These are phyloP conservation scores for Bassia scoparia DNA, from an alignment of 148 eudicot species.

Conservation along the genomic window DNA sequence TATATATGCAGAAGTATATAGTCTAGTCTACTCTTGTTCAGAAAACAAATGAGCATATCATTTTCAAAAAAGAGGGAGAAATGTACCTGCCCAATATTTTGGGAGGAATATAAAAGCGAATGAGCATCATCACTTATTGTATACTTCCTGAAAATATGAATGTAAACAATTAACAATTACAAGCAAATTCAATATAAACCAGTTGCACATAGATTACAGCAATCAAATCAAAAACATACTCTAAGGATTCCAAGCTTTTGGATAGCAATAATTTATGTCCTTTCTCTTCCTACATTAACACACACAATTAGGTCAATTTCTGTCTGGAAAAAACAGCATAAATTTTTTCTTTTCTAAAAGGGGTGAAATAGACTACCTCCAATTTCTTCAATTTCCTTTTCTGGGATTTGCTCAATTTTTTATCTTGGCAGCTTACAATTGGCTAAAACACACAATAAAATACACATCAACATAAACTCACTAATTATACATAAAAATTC, in stretches of 20 bases:
- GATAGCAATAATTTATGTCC: constrained; percentile 48
- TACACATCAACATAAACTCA: constrained; percentile 5
- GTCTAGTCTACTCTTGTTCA: not conserved
- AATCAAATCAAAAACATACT: constrained; percentile 40
- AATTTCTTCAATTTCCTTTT: constrained; percentile 68
- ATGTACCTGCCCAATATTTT: constrained; percentile 81
- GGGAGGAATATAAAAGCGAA: constrained; percentile 61
- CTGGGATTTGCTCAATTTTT: constrained; percentile 62
- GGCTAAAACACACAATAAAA: constrained; percentile 22
- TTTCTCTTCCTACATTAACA: constrained; percentile 65
- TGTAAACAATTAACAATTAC: not conserved
- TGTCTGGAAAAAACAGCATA: not conserved
- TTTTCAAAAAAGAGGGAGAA: not conserved
- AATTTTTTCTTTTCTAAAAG: not conserved
- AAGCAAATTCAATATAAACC: not conserved
- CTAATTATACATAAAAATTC: not conserved
- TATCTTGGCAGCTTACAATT: constrained; percentile 22
- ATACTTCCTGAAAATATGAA: constrained; percentile 53
- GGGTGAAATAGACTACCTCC: constrained; percentile 41
- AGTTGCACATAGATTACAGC: not conserved
- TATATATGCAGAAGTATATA: not conserved
- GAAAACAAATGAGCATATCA: not conserved
- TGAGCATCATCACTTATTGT: constrained; percentile 57
- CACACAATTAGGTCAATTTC: not conserved
- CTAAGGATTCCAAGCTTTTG: constrained; percentile 60